Percentiles rank a stretch among this genome's conserved stretches.
phyloP scores from a whole-genome alignment of 768 basidiomycete species.

The Agrocybe praecox region DNA sequence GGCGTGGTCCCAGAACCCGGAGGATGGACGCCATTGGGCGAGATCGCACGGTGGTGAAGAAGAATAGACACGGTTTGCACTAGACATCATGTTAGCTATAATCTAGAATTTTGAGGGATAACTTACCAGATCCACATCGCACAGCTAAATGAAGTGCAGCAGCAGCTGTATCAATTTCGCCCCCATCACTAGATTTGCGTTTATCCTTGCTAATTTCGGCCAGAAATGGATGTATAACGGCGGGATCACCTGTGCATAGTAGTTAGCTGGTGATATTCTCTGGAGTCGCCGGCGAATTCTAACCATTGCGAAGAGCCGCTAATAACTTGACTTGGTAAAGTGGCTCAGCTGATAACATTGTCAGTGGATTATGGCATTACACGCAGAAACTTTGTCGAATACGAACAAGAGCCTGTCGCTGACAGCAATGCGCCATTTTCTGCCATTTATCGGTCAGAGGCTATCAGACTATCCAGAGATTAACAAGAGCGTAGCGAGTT shows the following conservation, averaged over 20 bases:
- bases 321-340: conserved; percentile 68
- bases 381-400: neutral
- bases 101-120: no score
- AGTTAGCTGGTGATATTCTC: neutral
- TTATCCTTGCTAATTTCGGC: conserved; percentile 71
- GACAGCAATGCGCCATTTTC: neutral
- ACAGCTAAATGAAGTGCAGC: conserved; percentile 82
- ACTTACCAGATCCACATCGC: conserved; percentile 75
- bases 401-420: neutral
- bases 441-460: no score
- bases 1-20: conserved; percentile 76
- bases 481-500: no score
- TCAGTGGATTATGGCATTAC: neutral
- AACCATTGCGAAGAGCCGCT: conserved; percentile 63
- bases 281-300: conserved; percentile 11
- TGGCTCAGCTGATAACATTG: conserved; percentile 34
- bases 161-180: conserved; percentile 65
- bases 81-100: conserved; percentile 23
- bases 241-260: conserved; percentile 61
- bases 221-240: conserved; percentile 82
- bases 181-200: conserved; percentile 46
- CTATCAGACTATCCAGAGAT: no score
- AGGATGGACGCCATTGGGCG: conserved; percentile 78
- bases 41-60: conserved; percentile 73
- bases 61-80: conserved; percentile 70